phyloP scores from a whole-genome alignment of 257 asterid genomes.

The Solanum appendiculatum region DNA sequence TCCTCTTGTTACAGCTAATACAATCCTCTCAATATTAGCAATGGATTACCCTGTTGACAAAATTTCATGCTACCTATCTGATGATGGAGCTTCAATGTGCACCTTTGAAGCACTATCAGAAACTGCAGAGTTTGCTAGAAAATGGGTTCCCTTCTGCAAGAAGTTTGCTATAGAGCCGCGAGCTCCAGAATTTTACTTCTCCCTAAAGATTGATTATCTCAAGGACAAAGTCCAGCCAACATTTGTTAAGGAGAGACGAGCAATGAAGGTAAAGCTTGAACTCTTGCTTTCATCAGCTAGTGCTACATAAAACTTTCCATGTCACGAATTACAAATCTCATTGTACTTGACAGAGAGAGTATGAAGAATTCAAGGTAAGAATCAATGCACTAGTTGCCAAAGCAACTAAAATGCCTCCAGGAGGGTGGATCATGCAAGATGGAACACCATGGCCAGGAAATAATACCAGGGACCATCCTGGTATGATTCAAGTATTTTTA shows the following conservation, averaged over 20 bases:
- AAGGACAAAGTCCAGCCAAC: conserved; percentile 96
- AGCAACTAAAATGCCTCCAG: conserved; percentile 82
- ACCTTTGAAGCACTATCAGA: conserved; percentile 91
- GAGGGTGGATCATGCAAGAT: conserved; percentile 98
- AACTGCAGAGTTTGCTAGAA: conserved; percentile 87
- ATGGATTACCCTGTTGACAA: conserved; percentile 95
- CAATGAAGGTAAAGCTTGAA: conserved; percentile 69
- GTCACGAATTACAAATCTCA: neutral
- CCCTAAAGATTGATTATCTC: conserved; percentile 78
- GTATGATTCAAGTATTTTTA: conserved; percentile 96
- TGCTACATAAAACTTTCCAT: neutral
- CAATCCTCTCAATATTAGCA: conserved; percentile 82
- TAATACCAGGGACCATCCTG: conserved; percentile 96
- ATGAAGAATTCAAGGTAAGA: conserved; percentile 89
- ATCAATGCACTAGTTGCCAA: conserved; percentile 90
- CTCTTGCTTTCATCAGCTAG: neutral
- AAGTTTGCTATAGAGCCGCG: conserved; percentile 87
- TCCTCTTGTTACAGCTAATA: conserved; percentile 86
- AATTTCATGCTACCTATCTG: conserved; percentile 85
- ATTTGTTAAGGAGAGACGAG: conserved; percentile 92
- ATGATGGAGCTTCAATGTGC: conserved; percentile 97
- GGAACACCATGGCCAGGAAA: conserved; percentile 99
- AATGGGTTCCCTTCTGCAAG: conserved; percentile 96
- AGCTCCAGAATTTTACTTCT: conserved; percentile 94
- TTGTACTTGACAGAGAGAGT: conserved; percentile 65